Conservation (phyloP, 108 stramenopile species). For the Cylindrotheca closterium region DNA sequence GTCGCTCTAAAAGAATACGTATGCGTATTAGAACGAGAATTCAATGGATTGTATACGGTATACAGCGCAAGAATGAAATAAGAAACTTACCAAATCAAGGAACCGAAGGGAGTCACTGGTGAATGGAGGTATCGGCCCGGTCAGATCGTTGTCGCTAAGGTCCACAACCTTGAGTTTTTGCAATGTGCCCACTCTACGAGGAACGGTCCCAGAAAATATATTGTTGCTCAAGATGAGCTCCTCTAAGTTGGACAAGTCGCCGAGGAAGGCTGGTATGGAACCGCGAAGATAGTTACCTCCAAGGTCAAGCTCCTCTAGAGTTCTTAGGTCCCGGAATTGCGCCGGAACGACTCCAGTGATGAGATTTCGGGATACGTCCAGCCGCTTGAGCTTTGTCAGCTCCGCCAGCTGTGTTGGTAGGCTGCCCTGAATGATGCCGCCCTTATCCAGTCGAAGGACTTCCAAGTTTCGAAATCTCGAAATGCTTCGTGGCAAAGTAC, state of each 20-base stretch:
- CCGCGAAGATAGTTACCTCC: conserved; percentile 42
- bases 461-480: conserved; percentile 47
- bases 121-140: conserved; percentile 46
- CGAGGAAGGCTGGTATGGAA: conserved; percentile 21
- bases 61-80: too few species aligned
- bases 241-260: conserved; percentile 29
- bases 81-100: too few species aligned
- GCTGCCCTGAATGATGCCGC: conserved; percentile 32
- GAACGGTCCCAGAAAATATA: conserved; percentile 23
- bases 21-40: too few species aligned
- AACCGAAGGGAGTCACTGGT: too few species aligned
- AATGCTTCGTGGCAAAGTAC: conserved; percentile 57
- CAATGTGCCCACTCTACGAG: conserved; percentile 7
- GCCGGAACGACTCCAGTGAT: conserved; percentile 23
- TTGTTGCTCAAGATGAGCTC: conserved; percentile 45
- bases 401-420: conserved; percentile 44
- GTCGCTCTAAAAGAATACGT: too few species aligned
- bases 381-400: conserved; percentile 5
- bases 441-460: conserved; percentile 24
- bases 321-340: conserved; percentile 30
- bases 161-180: conserved; percentile 28
- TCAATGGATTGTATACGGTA: too few species aligned
- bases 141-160: conserved; percentile 33
- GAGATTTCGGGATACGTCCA: conserved; percentile 24
- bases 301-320: conserved; percentile 48